These are phyloP conservation scores for Pythium coloratum DNA, from an alignment of 352 stramenopile species.

Conservation along the genomic window DNA sequence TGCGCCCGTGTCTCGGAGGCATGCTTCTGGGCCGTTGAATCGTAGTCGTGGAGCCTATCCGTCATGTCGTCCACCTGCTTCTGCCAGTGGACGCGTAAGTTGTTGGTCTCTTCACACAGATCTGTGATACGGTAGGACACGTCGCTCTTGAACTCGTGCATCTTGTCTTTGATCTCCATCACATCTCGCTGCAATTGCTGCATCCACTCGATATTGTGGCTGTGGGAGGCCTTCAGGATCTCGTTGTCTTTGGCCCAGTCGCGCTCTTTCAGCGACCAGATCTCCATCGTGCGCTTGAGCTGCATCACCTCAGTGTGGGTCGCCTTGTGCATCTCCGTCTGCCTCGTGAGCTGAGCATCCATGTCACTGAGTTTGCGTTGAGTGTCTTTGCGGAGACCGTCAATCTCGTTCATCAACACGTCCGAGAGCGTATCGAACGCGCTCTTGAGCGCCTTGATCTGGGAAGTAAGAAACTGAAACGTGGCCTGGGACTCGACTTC, in stretches of 20 bases:
- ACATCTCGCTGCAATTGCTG: constrained; percentile 81
- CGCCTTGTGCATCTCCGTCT: constrained; percentile 59
- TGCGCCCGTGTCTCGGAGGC: constrained; percentile 39
- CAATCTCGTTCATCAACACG: constrained; percentile 73
- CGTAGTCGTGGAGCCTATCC: constrained; percentile 58
- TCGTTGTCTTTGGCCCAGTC: constrained; percentile 88
- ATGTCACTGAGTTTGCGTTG: constrained; percentile 58
- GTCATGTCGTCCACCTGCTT: constrained; percentile 68
- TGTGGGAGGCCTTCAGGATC: constrained; percentile 81
- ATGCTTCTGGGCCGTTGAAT: constrained; percentile 43
- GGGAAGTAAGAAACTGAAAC: constrained; percentile 80
- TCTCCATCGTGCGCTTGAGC: constrained; percentile 73
- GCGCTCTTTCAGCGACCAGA: constrained; percentile 79
- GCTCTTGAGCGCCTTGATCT: constrained; percentile 69
- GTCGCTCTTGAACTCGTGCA: constrained; percentile 67
- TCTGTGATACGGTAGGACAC: constrained; percentile 51
- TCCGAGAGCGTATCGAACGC: constrained; percentile 83
- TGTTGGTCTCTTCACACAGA: constrained; percentile 66
- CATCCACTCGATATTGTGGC: constrained; percentile 86
- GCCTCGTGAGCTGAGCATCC: constrained; percentile 53
- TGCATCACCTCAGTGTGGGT: constrained; percentile 71
- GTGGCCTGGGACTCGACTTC: constrained; percentile 82
- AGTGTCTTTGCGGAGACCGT: constrained; percentile 67
- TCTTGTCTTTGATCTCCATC: constrained; percentile 75
- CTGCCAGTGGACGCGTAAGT: constrained; percentile 66